Conservation (phyloP, 768 basidiomycete species). For the Amanita exitialis region DNA sequence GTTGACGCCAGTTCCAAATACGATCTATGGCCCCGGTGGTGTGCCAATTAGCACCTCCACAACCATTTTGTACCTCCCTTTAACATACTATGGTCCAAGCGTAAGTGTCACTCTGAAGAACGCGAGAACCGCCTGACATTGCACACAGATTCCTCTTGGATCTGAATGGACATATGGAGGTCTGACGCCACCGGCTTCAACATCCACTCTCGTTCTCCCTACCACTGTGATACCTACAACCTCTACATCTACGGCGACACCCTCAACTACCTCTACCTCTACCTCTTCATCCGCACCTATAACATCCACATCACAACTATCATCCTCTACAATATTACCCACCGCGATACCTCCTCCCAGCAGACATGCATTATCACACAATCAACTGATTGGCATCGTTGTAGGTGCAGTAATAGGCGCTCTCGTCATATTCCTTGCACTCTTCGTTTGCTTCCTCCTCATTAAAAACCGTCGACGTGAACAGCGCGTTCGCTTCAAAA, state of each 20-base stretch:
- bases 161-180: constrained; percentile 70
- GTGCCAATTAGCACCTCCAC: constrained; percentile 45
- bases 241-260: constrained; percentile 19
- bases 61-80: constrained; percentile 48
- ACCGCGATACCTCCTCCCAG: constrained; percentile 13
- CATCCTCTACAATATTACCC: constrained; percentile 10
- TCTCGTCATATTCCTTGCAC: constrained; percentile 35
- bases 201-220: constrained; percentile 18
- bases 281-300: constrained; percentile 16
- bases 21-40: constrained; percentile 44
- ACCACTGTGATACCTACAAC: constrained; percentile 19
- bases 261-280: constrained; percentile 18
- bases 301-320: constrained; percentile 14
- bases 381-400: constrained; percentile 44
- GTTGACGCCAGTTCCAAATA: constrained; percentile 48
- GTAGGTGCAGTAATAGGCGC: constrained; percentile 48
- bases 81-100: constrained; percentile 78
- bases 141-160: constrained; percentile 60
- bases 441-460: constrained; percentile 29
- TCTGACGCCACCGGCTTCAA: constrained; percentile 29
- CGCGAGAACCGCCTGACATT: background rate
- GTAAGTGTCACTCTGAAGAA: constrained; percentile 34
- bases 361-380: constrained; percentile 12
- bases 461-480: constrained; percentile 21
- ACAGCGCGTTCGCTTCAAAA: constrained; percentile 17